Conservation (phyloP, 78 protist genomes). For the Guillardia theta region DNA sequence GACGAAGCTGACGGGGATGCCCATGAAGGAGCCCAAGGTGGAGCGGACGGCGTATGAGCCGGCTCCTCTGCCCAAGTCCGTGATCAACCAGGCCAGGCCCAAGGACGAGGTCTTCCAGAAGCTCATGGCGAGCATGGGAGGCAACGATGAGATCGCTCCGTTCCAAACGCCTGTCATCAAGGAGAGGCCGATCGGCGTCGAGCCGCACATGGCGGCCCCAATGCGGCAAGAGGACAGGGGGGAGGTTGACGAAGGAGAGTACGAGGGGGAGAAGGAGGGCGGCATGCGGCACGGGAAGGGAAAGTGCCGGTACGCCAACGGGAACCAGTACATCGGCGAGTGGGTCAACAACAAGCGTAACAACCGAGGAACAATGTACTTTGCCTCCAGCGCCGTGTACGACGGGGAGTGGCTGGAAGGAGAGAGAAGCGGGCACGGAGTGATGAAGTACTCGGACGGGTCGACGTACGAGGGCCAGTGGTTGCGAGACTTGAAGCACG, state of each 20-base stretch:
- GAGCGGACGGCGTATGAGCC: too few species aligned
- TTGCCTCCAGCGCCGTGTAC: slow-evolving; percentile 46
- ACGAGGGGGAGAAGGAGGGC: not conserved
- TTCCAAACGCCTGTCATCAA: not conserved
- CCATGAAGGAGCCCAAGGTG: too few species aligned
- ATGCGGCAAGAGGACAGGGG: not conserved
- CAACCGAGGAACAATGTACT: slow-evolving; percentile 49
- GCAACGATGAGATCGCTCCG: not conserved
- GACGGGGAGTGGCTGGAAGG: slow-evolving; percentile 63
- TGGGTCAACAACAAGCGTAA: slow-evolving; percentile 55
- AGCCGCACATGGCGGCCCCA: not conserved
- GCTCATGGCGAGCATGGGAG: not conserved
- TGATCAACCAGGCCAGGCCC: too few species aligned
- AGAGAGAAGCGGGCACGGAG: slow-evolving; percentile 52
- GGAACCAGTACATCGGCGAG: slow-evolving; percentile 49
- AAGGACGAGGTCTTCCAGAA: not conserved
- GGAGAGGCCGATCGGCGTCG: not conserved
- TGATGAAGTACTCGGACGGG: slow-evolving; percentile 29
- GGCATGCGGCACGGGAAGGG: slow-evolving; percentile 57
- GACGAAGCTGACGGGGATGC: too few species aligned
- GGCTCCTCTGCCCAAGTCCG: too few species aligned
- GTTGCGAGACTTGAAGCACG: slow-evolving; percentile 7
- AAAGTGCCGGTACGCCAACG: slow-evolving; percentile 64
- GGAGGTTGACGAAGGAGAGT: not conserved
- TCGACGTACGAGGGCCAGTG: slow-evolving; percentile 58